Base-by-base conservation (phyloP, 345 rosid species). In the Garcia nutans region DNA sequence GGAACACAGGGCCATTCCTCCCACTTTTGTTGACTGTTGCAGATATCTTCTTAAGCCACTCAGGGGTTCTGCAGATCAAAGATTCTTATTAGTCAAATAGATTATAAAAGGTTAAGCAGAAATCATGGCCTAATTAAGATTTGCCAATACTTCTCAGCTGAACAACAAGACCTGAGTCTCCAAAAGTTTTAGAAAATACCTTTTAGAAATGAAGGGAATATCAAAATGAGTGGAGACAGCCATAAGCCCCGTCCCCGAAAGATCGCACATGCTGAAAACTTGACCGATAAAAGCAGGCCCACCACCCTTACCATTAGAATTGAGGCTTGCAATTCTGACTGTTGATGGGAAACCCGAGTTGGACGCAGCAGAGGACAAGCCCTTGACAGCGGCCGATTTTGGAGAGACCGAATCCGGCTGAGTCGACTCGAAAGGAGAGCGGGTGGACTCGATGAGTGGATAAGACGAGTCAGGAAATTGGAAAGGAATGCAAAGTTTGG, bases 221-320 rank as follows among this genome's bases (percentile, higher is more conserved):
- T 93, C 92, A 68, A 93, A 91, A 82, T 93, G 98, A 28, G 97
- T 89, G 65, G 97, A 92, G 55, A 93, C 99, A 41, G 99, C 98
- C 98, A 92, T 92, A 31, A 93, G 91, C 70, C 99, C 98, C 28
- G 97, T 90, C 57, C 98, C 99, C 7, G 98, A 92, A 64, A 93
- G 99, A 80, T 96, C 97, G 73, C 99, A 92, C 97, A 96, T 96
- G 77, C 94, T 93, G 64, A 96, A 96, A 33, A 93, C 99, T 88
- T 93, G 99, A 41, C 98, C 99, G 8, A 92, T 92, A 73, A 96
- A 93, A 80, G 98, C 99, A 2, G 99, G 99, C 26, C 99, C 98
- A 8, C 95, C 90, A 44, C 86, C 84, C 80, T 84, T 90, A 19
- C 91, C 92, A 23, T 83, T 81, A 59, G 96, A 90, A 68, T 80